phyloP scores from a whole-genome alignment of 257 asterid genomes.

The Apocynum venetum region DNA sequence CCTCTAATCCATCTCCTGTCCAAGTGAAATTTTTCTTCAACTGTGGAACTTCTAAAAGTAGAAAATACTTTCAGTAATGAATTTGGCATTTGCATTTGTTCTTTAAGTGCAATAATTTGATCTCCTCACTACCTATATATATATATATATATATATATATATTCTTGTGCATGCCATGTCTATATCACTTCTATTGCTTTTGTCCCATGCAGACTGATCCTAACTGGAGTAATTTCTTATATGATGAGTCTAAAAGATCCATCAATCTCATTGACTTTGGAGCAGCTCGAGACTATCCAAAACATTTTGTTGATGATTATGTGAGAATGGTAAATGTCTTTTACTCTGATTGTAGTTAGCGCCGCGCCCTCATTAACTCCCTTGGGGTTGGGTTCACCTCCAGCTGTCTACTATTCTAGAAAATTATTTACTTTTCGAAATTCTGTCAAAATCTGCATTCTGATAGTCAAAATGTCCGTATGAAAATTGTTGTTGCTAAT shows the following conservation, averaged over 20 bases:
- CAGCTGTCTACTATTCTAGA: neutral
- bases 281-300: slow-evolving; percentile 87
- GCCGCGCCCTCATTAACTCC: too few relatives aligned
- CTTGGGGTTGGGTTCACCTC: neutral
- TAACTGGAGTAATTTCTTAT: slow-evolving; percentile 95
- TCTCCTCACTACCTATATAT: neutral
- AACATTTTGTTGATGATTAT: slow-evolving; percentile 78
- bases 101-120: neutral
- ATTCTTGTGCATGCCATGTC: neutral
- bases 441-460: neutral
- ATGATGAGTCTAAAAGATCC: slow-evolving; percentile 47
- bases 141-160: neutral
- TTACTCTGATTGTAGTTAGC: too few relatives aligned
- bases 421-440: slow-evolving; percentile 1
- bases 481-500: neutral
- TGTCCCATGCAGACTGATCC: slow-evolving; percentile 90
- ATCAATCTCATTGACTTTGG: slow-evolving; percentile 96
- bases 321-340: slow-evolving; percentile 62
- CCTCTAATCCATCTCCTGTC: neutral
- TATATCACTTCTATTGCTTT: slow-evolving; percentile 17
- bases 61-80: neutral
- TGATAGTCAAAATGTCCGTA: neutral
- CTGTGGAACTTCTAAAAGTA: neutral
- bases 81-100: neutral
- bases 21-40: neutral